Conservation (phyloP, 352 stramenopile genomes). For the Hyaloperonospora brassicae region DNA sequence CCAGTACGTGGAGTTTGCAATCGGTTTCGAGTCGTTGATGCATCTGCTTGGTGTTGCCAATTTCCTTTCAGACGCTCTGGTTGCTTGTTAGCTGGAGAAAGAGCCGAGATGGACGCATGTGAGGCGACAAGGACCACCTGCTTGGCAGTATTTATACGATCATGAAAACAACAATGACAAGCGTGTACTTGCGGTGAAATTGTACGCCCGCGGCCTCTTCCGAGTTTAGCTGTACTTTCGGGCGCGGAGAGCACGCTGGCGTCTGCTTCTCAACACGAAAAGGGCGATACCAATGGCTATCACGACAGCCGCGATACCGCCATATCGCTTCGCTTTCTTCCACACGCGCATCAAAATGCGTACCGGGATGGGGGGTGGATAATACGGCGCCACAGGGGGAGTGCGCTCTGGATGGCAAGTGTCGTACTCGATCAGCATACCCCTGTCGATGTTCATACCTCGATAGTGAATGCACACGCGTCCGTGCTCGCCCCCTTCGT, state of each 20-base stretch:
- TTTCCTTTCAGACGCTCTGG: constrained; percentile 37
- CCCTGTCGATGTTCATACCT: constrained; percentile 49
- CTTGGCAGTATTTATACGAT: background rate
- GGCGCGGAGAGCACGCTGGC: constrained; percentile 12
- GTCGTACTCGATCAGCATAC: constrained; percentile 64
- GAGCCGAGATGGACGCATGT: no score
- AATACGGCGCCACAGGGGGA: constrained; percentile 43
- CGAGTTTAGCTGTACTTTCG: constrained; percentile 27
- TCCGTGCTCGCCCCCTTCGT: constrained; percentile 52
- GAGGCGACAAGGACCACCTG: no score
- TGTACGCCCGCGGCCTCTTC: background rate
- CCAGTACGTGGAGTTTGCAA: constrained; percentile 84
- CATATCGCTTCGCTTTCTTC: constrained; percentile 52
- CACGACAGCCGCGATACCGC: constrained; percentile 8
- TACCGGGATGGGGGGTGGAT: constrained; percentile 49
- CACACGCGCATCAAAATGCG: constrained; percentile 43
- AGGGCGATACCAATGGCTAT: constrained; percentile 13
- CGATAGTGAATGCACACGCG: constrained; percentile 64
- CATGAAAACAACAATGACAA: background rate
- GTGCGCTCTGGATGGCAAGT: constrained; percentile 66
- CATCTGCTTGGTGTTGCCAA: constrained; percentile 51
- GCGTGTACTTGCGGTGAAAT: background rate
- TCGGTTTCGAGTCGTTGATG: constrained; percentile 80
- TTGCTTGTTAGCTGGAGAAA: constrained; percentile 6
- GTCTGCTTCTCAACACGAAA: constrained; percentile 17